Evolutionary conservation across 192 early-diverging fungal species (phyloP).

Genomic region (Coemansia biformis): DNA sequence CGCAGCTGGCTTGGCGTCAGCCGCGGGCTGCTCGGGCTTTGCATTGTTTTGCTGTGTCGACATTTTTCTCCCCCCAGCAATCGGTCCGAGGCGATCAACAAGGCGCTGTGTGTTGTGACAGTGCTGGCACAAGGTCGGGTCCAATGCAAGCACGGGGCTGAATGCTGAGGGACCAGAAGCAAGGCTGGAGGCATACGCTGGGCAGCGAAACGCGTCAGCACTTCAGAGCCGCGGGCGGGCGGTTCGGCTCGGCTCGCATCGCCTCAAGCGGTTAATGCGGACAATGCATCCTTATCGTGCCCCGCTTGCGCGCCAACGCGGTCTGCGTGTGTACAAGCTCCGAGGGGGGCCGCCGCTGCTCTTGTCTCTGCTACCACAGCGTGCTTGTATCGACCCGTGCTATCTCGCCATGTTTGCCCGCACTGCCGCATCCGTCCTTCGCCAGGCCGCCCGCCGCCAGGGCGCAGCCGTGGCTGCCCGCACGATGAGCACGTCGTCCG

Average conservation of each 20-base stretch:
- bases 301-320: too few species aligned
- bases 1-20: constrained; percentile 11
- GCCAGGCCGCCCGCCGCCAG: constrained; percentile 48
- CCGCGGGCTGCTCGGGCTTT: background rate
- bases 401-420: constrained; percentile 43
- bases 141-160: too few species aligned
- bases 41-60: constrained; percentile 16
- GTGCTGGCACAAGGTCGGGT: too few species aligned
- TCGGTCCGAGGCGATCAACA: too few species aligned
- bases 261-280: background rate
- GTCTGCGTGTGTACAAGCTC: too few species aligned
- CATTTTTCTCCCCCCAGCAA: background rate
- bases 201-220: constrained; percentile 1
- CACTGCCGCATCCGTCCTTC: constrained; percentile 23
- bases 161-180: too few species aligned
- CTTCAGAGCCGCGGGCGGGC: background rate
- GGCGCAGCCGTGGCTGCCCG: constrained; percentile 20
- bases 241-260: constrained; percentile 4
- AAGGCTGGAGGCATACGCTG: too few species aligned
- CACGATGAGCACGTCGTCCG: constrained; percentile 25
- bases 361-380: constrained; percentile 2
- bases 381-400: background rate
- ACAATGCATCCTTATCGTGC: too few species aligned
- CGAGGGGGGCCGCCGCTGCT: constrained; percentile 4
- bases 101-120: too few species aligned